These are phyloP conservation scores for Metarhizium sp. DNA, from an alignment of 2,329 filamentous ascomycete genomes.

Conservation along the genomic window DNA sequence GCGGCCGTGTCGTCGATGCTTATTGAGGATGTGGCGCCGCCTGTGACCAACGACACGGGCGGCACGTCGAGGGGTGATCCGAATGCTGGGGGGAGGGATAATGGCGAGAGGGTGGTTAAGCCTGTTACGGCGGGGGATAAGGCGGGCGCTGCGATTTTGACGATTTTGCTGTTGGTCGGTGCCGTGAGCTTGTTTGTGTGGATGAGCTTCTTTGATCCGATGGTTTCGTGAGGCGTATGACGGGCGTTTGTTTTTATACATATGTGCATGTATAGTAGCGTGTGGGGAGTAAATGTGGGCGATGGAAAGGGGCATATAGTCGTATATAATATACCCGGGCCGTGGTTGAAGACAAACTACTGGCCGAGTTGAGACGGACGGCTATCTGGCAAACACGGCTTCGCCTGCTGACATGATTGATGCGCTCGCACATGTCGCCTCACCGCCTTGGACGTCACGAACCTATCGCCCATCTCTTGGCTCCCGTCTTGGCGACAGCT, in stretches of 20 bases:
- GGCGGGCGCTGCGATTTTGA: slow-evolving; percentile 47
- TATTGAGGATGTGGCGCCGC: slow-evolving; percentile 24
- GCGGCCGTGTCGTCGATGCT: slow-evolving; percentile 41
- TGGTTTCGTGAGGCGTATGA: neutral
- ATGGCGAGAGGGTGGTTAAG: slow-evolving; percentile 16
- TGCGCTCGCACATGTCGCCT: no score
- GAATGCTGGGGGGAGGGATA: slow-evolving; percentile 18
- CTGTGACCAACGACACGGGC: slow-evolving; percentile 34
- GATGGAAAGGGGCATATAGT: no score
- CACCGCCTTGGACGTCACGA: no score
- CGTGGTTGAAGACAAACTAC: no score
- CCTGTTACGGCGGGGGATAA: slow-evolving; percentile 39
- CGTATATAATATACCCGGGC: no score
- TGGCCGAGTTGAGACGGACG: no score
- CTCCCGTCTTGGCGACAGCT: neutral
- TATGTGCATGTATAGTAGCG: no score
- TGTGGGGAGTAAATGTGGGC: no score
- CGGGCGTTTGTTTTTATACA: neutral
- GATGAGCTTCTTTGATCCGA: neutral
- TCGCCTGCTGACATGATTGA: no score
- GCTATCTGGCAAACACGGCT: no score
- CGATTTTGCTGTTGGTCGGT: slow-evolving; percentile 13
- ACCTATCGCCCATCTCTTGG: no score
- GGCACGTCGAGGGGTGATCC: slow-evolving; percentile 32
- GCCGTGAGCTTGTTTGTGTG: neutral